Evolutionary conservation across 495 filamentous ascomycete genomes (phyloP), one percentile per base, ranked within the genome.

Genomic region (Sabuloglossum arenarium): DNA sequence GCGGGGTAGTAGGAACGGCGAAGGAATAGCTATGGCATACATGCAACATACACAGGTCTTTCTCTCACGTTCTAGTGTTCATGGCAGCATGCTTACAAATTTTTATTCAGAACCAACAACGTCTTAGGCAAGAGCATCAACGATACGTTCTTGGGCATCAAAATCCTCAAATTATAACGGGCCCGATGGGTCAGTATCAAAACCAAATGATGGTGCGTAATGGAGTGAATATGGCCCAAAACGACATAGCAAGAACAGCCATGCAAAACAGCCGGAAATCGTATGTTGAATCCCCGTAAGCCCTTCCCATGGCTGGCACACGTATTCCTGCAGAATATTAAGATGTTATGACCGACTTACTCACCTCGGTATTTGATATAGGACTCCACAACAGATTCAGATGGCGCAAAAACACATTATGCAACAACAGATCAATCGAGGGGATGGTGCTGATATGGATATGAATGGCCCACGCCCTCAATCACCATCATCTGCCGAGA

Each of bases 371-470:
- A 37, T 47, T 54, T 30, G 31, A 68, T 70, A 57, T 64, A 75
- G 60, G 61, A 86, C 71, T 53, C 84, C 71, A 52, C 78, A 79
- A 52, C 72, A 80, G 54, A 79, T 93, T 69, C 80, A 86, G 64
- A 71, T 79, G 47, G 75, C 80, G 57, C 71, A 76, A 59, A 77
- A 81, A 60, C 74, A 74, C 30, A 72, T 79, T 64, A 74, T 78
- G 66, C 74, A 81, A 56, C 62, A 76, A 54, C 79, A 81, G 65
- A 89, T 94, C 84, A 82, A 86, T 65, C 78, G 87, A 50, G 39
- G 39, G 21, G 84, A 89, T 53, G 84, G 84, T 52, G 87, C 87
- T 6, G 84, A 85, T 50, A 86, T 93, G 71, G 88, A 94, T 56
- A 86, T 87, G 69, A 86, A 82, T 68, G 82, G 80, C 53, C 81